Percentiles rank a stretch among this genome's conserved stretches.
Conservation (phyloP, 2,329 filamentous ascomycete genomes). For the Colletotrichum orbiculare region DNA sequence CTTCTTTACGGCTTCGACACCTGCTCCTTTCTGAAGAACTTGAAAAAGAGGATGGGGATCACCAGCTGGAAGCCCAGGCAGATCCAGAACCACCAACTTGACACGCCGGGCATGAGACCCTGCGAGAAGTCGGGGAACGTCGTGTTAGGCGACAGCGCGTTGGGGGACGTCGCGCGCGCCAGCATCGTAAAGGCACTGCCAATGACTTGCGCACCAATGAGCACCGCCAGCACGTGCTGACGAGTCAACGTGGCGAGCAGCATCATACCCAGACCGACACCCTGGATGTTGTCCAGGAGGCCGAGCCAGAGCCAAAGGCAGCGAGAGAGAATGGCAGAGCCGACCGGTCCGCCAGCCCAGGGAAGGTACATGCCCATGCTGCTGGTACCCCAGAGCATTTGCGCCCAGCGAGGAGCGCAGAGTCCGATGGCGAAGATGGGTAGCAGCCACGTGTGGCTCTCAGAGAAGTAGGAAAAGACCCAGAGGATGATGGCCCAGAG, state of each 20-base stretch:
- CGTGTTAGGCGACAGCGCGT: conserved; percentile 68
- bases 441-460: conserved; percentile 72
- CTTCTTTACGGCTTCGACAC: conserved; percentile 59
- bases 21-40: conserved; percentile 69
- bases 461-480: conserved; percentile 65
- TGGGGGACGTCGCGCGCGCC: conserved; percentile 69
- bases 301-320: conserved; percentile 73
- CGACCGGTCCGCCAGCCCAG: conserved; percentile 66
- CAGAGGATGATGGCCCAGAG: conserved; percentile 66
- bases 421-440: conserved; percentile 76
- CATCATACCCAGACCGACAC: conserved; percentile 76
- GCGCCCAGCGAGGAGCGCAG: conserved; percentile 73
- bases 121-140: conserved; percentile 72
- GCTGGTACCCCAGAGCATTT: conserved; percentile 74
- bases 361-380: conserved; percentile 71
- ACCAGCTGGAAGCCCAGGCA: conserved; percentile 66
- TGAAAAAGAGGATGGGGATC: conserved; percentile 67
- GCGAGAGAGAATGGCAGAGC: conserved; percentile 65
- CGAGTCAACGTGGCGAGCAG: conserved; percentile 73
- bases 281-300: conserved; percentile 72
- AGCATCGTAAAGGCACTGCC: conserved; percentile 72
- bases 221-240: conserved; percentile 71
- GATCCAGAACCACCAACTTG: conserved; percentile 70
- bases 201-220: conserved; percentile 70
- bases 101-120: conserved; percentile 56